Evolutionary conservation across 1,284 basidiomycete species (phyloP), one percentile per base, ranked within the genome.

Genomic region (Apiotrichum akiyoshidainum): DNA sequence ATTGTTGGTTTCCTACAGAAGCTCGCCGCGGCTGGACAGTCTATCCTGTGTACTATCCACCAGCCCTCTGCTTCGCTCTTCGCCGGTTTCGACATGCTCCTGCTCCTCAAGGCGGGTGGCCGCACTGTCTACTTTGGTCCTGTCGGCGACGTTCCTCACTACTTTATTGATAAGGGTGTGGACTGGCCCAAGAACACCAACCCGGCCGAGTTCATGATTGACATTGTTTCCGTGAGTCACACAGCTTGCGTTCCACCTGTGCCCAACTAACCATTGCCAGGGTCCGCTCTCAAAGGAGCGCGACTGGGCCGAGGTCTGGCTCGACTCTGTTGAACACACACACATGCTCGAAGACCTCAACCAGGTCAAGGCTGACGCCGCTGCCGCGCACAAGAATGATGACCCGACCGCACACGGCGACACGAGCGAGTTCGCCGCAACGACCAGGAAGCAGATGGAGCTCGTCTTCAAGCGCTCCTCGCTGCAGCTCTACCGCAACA

Each of bases 221-320:
- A 73, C 57, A 64, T 75, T 33, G 72, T 75, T 0, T 74, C 74
- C 5, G 42, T 44, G 19, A 44, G 42, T 44, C 4, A 41, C 8
- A n/a, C n/a, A n/a, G n/a, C n/a, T n/a, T n/a, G n/a, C n/a, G n/a
- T n/a, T n/a, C n/a, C n/a, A n/a, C n/a, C n/a, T n/a, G n/a, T n/a
- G n/a, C n/a, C n/a, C n/a, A n/a, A n/a, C 40, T 16, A 16, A 17
- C n/a, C 4, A 19, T 44, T 7, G 21, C 19, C 19, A 44, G 42
- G 74, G 75, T 17, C 68, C 70, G 21, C 66, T 62, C 34, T 65
- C 82, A 33, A 80, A 81, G 31, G 49, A 44, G 9, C 51, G 55
- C 37, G 87, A 90, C 65, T 91, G 88, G 88, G 84, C 85, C 45
- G 82, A 87, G 54, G 77, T 89, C 16, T 89, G 87, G 87, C 73